These are phyloP conservation scores for Coprinopsis marcescibilis DNA, from an alignment of 768 basidiomycete genomes.

Conservation along the genomic window DNA sequence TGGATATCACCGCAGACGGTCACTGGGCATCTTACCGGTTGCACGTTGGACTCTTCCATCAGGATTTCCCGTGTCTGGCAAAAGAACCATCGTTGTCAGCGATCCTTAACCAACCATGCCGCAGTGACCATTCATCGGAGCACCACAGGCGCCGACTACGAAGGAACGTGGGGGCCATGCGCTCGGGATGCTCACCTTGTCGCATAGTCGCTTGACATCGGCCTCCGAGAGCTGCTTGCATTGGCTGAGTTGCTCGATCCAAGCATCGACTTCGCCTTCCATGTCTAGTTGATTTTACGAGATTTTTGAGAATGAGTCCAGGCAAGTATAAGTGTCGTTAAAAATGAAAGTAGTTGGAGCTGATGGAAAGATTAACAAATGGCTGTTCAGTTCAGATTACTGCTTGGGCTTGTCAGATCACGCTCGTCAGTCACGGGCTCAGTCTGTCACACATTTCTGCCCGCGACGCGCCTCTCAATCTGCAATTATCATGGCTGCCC, in stretches of 20 bases:
- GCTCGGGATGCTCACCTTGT: slow-evolving; percentile 67
- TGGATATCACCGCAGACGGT: slow-evolving; percentile 99
- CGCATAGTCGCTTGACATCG: slow-evolving; percentile 96
- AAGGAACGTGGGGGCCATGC: slow-evolving; percentile 12
- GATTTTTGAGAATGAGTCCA: slow-evolving; percentile 25
- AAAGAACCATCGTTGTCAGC: slow-evolving; percentile 12
- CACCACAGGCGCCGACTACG: slow-evolving; percentile 10
- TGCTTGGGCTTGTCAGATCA: slow-evolving; percentile 16
- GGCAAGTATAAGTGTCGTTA: slow-evolving; percentile 31
- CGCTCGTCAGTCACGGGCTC: slow-evolving; percentile 30
- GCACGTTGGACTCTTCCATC: slow-evolving; percentile 99
- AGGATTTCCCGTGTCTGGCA: slow-evolving; percentile 91
- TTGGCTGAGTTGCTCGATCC: slow-evolving; percentile 95
- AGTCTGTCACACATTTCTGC: slow-evolving; percentile 21
- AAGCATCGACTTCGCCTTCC: slow-evolving; percentile 86
- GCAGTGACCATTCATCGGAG: slow-evolving; percentile 5
- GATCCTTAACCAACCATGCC: slow-evolving; percentile 4
- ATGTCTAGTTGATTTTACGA: slow-evolving; percentile 29
- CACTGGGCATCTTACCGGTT: slow-evolving; percentile 96
- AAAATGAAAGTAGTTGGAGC: slow-evolving; percentile 20
- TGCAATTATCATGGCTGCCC: slow-evolving; percentile 17
- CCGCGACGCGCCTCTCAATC: slow-evolving; percentile 27
- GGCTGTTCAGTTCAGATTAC: slow-evolving; percentile 10
- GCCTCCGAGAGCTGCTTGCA: slow-evolving; percentile 95
- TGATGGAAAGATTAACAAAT: slow-evolving; percentile 24